Percentiles rank a stretch among this genome's conserved stretches.
phyloP scores from a whole-genome alignment of 192 early-diverging fungal species.

The Cladochytrium replicatum region DNA sequence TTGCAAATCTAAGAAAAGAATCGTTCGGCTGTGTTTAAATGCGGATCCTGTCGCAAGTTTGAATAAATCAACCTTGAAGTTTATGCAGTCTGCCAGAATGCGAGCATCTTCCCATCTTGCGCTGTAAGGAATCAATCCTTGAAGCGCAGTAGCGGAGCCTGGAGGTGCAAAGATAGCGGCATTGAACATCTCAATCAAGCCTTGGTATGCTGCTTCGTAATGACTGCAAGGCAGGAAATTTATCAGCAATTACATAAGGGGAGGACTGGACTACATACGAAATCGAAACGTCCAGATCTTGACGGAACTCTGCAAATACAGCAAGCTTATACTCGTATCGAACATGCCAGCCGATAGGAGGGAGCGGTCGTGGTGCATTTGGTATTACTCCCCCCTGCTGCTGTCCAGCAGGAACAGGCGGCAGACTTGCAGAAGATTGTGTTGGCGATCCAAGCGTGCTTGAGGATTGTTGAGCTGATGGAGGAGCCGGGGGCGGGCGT shows the following conservation, averaged over 20 bases:
- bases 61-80: conserved; percentile 49
- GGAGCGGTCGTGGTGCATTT: conserved; percentile 19
- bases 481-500: no score
- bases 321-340: conserved; percentile 71
- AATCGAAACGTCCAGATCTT: conserved; percentile 38
- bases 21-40: background rate
- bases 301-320: conserved; percentile 44
- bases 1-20: conserved; percentile 55
- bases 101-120: conserved; percentile 67
- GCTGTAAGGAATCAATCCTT: conserved; percentile 36
- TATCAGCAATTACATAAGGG: conserved; percentile 7
- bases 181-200: conserved; percentile 54
- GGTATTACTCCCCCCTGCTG: background rate
- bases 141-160: conserved; percentile 28
- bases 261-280: conserved; percentile 14
- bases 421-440: conserved; percentile 1
- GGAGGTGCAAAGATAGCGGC: conserved; percentile 14
- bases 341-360: conserved; percentile 55
- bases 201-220: conserved; percentile 60
- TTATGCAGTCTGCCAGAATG: conserved; percentile 60
- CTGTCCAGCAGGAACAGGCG: background rate
- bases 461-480: no score
- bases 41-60: background rate
- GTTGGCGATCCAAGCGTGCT: no score
- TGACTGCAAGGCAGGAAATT: conserved; percentile 29